A percentile compares a stretch with the other conserved stretches of the same genome.
Evolutionary conservation across 2,329 filamentous ascomycete species (phyloP).

Genomic region (Ophiostoma tasmaniense): DNA sequence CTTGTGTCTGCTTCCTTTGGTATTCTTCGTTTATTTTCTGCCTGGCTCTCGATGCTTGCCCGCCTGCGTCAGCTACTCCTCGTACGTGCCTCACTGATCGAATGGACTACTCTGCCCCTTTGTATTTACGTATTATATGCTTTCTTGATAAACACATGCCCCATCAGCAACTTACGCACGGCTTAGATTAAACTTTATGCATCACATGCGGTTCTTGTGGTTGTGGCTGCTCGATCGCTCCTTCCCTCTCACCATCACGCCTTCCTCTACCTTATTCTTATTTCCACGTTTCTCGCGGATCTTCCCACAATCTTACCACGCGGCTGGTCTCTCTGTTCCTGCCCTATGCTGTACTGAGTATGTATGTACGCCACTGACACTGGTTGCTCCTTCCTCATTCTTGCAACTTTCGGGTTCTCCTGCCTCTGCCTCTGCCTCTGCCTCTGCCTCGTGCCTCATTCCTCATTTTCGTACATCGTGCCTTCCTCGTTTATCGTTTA

Average conservation of each 20-base stretch:
- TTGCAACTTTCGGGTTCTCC: not conserved
- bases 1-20: too few relatives aligned
- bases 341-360: not conserved
- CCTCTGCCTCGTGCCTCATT: not conserved
- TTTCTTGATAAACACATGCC: not conserved
- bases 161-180: not conserved
- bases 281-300: not conserved
- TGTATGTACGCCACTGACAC: not conserved
- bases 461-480: not conserved
- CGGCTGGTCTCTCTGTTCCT: not conserved
- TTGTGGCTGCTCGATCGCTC: not conserved
- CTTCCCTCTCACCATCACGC: not conserved
- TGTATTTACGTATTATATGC: too few relatives aligned
- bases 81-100: too few relatives aligned
- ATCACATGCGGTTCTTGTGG: not conserved
- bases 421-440: not conserved
- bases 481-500: constrained; percentile 1
- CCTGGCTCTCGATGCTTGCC: too few relatives aligned
- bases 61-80: too few relatives aligned
- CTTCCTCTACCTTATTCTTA: not conserved
- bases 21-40: too few relatives aligned
- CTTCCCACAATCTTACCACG: not conserved
- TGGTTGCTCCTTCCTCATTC: not conserved
- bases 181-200: not conserved
- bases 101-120: too few relatives aligned